Evolutionary conservation across 306 rosid genomes (phyloP), one percentile per base, ranked within the genome.

Genomic region (Abrus pulchellus): DNA sequence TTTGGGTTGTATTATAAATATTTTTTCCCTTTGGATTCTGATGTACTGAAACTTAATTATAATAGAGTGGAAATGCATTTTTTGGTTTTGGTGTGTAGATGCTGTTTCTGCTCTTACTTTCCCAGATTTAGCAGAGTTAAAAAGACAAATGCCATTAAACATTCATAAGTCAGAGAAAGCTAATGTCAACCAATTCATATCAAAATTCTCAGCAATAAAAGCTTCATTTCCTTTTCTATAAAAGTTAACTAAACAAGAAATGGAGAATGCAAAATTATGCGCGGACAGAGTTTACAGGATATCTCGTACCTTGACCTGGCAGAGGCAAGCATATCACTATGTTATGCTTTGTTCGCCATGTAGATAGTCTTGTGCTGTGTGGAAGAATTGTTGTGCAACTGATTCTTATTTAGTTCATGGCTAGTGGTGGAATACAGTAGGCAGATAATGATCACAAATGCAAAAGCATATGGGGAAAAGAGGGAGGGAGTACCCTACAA

Each of bases 31-130:
- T 33, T 53, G 80, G 87, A 80, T 76, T 89, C 81, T 86, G 86
- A 87, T 93, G 93, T 90, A 90, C 80, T 85, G 85, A 83, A 74
- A 87, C 89, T 38, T 87, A 75, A 88, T 83, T 43, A 85, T 87
- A 86, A 87, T 85, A 81, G 83, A 87, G 87, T 92, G 94, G 77
- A 76, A 86, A 82, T 89, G 80, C 78, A 85, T 88, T 87, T 83
- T 88, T 83, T 88, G 87, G 89, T 86, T 88, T 91, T 87, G 89
- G 98, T 86, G 93, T 93, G 93, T 85, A 82, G 59, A 69, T 75
- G 54, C 75, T 79, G 87, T 81, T 50, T 69, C 74, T 38, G 9
- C 49, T 77, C 43, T 75, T 73, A 11, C 62, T 74, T 40, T 30
- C 55, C 82, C 59, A 53, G 41, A 61, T 57, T 53, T 36, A 50